Evolutionary conservation across 495 filamentous ascomycete genomes (phyloP).

Genomic region (Trichoderma parareesei): DNA sequence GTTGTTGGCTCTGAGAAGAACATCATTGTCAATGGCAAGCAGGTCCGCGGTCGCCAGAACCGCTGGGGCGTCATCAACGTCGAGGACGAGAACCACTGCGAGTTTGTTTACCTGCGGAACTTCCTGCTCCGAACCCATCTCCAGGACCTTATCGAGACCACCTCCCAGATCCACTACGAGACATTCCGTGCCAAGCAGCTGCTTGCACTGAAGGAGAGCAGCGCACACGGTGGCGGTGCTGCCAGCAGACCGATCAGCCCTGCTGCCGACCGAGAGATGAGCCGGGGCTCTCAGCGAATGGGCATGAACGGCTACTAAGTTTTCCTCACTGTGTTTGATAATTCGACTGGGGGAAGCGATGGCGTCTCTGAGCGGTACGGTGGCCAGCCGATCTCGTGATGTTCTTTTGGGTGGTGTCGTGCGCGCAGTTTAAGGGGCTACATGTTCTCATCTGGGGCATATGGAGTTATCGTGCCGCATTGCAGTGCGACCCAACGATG

Average conservation of each 20-base stretch:
- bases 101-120: slow-evolving; percentile 96
- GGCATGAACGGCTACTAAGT: slow-evolving; percentile 94
- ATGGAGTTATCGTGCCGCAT: not conserved
- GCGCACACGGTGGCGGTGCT: slow-evolving; percentile 64
- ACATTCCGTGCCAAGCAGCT: slow-evolving; percentile 99
- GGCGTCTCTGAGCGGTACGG: slow-evolving; percentile 13
- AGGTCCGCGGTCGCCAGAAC: slow-evolving; percentile 96
- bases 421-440: slow-evolving; percentile 7
- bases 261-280: slow-evolving; percentile 86
- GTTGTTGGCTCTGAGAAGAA: slow-evolving; percentile 97
- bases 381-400: slow-evolving; percentile 9
- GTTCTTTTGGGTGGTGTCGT: not conserved
- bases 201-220: slow-evolving; percentile 94
- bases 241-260: slow-evolving; percentile 92
- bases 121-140: slow-evolving; percentile 95
- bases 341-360: slow-evolving; percentile 17
- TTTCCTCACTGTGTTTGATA: slow-evolving; percentile 3
- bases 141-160: slow-evolving; percentile 97
- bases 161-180: slow-evolving; percentile 99
- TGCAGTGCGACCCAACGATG: not conserved
- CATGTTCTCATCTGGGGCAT: slow-evolving; percentile 2
- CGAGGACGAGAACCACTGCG: slow-evolving; percentile 98
- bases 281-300: slow-evolving; percentile 90
- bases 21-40: slow-evolving; percentile 94
- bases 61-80: slow-evolving; percentile 99